Percentiles rank a stretch among this genome's conserved stretches.
Conservation (phyloP, 1,284 basidiomycete species). For the Cryptococcus wingfieldii region DNA sequence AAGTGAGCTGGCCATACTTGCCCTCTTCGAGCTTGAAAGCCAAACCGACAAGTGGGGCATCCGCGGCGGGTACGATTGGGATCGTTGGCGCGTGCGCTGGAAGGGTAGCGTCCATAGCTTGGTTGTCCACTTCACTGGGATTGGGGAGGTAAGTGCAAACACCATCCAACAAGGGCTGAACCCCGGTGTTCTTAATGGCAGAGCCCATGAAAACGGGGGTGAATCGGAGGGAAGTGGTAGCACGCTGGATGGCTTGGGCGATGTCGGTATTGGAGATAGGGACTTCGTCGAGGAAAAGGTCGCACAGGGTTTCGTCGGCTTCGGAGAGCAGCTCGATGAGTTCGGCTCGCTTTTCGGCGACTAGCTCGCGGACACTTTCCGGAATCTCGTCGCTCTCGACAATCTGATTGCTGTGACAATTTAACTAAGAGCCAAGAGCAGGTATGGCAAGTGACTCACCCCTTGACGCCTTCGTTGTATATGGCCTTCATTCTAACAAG, state of each 20-base stretch:
- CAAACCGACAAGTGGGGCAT: slow-evolving; percentile 85
- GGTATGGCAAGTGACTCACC: slow-evolving; percentile 54
- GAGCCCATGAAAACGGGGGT: slow-evolving; percentile 96
- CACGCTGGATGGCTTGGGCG: slow-evolving; percentile 77
- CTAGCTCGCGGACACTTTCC: slow-evolving; percentile 64
- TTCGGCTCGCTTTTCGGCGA: slow-evolving; percentile 77
- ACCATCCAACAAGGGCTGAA: slow-evolving; percentile 91
- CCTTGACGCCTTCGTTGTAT: slow-evolving; percentile 93
- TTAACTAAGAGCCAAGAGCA: background rate
- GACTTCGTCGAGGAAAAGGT: slow-evolving; percentile 84
- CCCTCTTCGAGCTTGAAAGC: slow-evolving; percentile 99
- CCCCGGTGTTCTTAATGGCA: slow-evolving; percentile 95
- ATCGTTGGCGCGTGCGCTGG: slow-evolving; percentile 65
- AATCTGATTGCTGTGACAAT: slow-evolving; percentile 57
- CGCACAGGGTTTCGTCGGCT: slow-evolving; percentile 90
- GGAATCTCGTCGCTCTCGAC: slow-evolving; percentile 89
- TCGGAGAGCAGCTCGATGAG: slow-evolving; percentile 94
- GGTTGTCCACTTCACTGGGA: slow-evolving; percentile 72
- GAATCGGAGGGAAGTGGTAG: slow-evolving; percentile 84
- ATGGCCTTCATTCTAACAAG: slow-evolving; percentile 91
- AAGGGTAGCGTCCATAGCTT: slow-evolving; percentile 76
- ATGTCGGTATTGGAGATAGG: slow-evolving; percentile 70
- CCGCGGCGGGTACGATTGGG: slow-evolving; percentile 69
- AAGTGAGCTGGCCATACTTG: slow-evolving; percentile 93
- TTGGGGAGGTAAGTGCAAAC: slow-evolving; percentile 93